These are phyloP conservation scores for Brachypodium distachyon DNA, from an alignment of 202 grass and related monocot species.

Conservation along the genomic window DNA sequence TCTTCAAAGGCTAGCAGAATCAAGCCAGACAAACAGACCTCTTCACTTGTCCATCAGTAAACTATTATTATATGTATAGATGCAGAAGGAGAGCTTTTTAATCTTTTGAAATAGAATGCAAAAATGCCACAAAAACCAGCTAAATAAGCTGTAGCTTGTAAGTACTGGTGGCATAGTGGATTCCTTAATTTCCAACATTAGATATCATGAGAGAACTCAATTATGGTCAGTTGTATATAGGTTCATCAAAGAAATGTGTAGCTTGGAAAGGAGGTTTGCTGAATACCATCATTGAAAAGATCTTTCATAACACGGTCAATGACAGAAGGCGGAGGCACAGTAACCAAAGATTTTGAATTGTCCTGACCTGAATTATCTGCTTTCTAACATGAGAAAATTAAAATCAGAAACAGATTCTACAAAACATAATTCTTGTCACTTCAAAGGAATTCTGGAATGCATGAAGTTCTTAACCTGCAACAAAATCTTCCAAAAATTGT, in stretches of 20 bases:
- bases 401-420: conserved; percentile 50
- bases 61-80: neutral
- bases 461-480: conserved; percentile 70
- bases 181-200: neutral
- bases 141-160: neutral
- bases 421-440: neutral
- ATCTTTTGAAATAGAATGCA: conserved; percentile 8
- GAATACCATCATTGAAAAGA: conserved; percentile 86
- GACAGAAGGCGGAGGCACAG: conserved; percentile 77
- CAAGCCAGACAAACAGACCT: neutral
- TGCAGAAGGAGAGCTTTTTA: neutral
- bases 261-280: conserved; percentile 1
- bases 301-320: conserved; percentile 91
- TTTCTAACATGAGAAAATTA: conserved; percentile 59
- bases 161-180: neutral
- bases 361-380: conserved; percentile 78
- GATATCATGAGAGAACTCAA: neutral
- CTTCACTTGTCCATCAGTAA: neutral
- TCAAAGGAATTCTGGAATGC: neutral
- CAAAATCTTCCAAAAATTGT: conserved; percentile 93
- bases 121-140: neutral
- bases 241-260: conserved; percentile 21
- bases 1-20: neutral
- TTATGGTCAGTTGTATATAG: neutral
- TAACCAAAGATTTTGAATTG: conserved; percentile 56